These are phyloP conservation scores for Batkoa obscura DNA, from an alignment of 371 early-diverging fungal genomes.

Conservation along the genomic window DNA sequence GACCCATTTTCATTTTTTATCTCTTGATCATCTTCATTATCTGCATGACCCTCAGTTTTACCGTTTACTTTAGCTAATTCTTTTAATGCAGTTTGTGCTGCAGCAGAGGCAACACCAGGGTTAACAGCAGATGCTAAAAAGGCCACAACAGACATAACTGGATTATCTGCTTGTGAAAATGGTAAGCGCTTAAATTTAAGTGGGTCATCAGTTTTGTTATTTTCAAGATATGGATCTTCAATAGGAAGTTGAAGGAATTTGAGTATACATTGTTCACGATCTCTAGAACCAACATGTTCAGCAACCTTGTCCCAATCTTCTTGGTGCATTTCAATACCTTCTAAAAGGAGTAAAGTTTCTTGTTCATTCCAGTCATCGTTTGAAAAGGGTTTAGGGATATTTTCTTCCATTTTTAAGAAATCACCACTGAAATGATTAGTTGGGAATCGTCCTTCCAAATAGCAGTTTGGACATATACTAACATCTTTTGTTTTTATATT, in stretches of 20 bases:
- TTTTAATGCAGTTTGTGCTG: slow-evolving; percentile 51
- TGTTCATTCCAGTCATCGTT: slow-evolving; percentile 79
- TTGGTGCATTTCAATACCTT: slow-evolving; percentile 88
- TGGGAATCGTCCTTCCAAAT: slow-evolving; percentile 86
- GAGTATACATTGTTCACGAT: slow-evolving; percentile 84
- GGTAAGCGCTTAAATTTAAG: slow-evolving; percentile 51
- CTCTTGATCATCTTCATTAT: neutral
- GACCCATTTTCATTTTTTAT: slow-evolving; percentile 4
- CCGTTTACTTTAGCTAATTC: slow-evolving; percentile 16
- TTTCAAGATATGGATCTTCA: slow-evolving; percentile 64
- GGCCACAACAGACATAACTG: slow-evolving; percentile 87
- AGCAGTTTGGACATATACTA: slow-evolving; percentile 78
- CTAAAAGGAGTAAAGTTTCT: slow-evolving; percentile 83
- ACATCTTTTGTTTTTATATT: slow-evolving; percentile 55
- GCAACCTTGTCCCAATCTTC: slow-evolving; percentile 94
- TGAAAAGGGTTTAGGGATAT: slow-evolving; percentile 23
- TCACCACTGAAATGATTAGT: slow-evolving; percentile 64
- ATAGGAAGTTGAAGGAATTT: slow-evolving; percentile 93
- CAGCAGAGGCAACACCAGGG: slow-evolving; percentile 77
- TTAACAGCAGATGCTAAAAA: slow-evolving; percentile 84
- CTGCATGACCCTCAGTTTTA: neutral
- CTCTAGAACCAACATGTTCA: slow-evolving; percentile 81
- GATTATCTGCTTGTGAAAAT: slow-evolving; percentile 83
- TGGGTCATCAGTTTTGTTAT: slow-evolving; percentile 17
- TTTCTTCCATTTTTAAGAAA: slow-evolving; percentile 51